Conservation (phyloP, 148 eudicot genomes). For the Limonium bicolor region DNA sequence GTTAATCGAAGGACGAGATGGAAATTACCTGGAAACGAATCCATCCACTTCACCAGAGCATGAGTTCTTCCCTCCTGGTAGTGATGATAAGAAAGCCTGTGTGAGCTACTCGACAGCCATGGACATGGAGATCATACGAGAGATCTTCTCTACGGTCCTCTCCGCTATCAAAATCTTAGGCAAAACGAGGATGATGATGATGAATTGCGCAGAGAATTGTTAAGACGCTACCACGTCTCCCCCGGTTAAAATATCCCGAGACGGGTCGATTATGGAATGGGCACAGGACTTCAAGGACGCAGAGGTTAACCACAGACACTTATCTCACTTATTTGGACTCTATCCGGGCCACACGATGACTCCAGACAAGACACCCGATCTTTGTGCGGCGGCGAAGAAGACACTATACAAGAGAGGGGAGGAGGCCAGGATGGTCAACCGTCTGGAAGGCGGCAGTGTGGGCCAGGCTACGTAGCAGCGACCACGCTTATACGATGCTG, state of each 20-base stretch:
- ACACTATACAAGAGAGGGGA: conserved; percentile 56
- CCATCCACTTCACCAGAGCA: conserved; percentile 91
- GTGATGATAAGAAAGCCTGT: conserved; percentile 65
- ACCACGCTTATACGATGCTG: conserved; percentile 56
- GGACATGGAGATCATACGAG: conserved; percentile 65
- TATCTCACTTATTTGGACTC: conserved; percentile 72
- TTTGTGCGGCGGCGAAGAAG: conserved; percentile 57
- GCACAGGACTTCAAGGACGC: conserved; percentile 60
- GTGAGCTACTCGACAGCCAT: conserved; percentile 80
- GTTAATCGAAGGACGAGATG: conserved; percentile 47
- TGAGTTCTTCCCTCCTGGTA: conserved; percentile 46
- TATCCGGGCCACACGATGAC: conserved; percentile 70
- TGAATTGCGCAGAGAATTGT: conserved; percentile 31
- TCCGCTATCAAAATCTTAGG: conserved; percentile 61
- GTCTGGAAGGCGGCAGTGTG: conserved; percentile 66
- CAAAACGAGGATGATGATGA: conserved; percentile 28
- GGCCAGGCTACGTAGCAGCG: conserved; percentile 51
- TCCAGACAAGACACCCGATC: conserved; percentile 40
- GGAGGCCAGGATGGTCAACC: conserved; percentile 83
- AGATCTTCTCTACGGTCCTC: conserved; percentile 37
- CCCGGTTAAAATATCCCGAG: conserved; percentile 41
- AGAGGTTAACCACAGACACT: conserved; percentile 54
- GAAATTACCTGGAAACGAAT: conserved; percentile 59
- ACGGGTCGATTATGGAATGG: conserved; percentile 85
- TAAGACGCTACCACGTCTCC: conserved; percentile 38